phyloP scores from a whole-genome alignment of 2,329 filamentous ascomycete species.

The Fusarium guadeloupense region DNA sequence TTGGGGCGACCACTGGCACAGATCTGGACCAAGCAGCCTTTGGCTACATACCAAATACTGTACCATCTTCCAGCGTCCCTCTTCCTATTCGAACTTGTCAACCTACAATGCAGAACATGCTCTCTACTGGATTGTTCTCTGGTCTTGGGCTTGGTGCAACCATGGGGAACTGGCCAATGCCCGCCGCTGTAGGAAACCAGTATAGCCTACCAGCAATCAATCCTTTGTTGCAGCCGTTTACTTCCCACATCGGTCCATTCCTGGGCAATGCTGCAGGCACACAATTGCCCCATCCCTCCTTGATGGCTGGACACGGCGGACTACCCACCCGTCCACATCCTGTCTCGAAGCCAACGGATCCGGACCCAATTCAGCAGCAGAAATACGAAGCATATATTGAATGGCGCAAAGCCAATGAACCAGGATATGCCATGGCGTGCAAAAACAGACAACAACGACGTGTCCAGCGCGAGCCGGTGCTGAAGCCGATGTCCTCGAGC shows the following conservation, averaged over 20 bases:
- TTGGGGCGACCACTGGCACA: background rate
- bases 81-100: background rate
- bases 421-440: slow-evolving; percentile 58
- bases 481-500: slow-evolving; percentile 1
- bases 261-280: background rate
- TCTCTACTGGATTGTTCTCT: slow-evolving; percentile 8
- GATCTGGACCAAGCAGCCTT: background rate
- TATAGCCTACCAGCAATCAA: background rate
- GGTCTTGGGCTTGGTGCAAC: slow-evolving; percentile 1
- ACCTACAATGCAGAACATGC: background rate
- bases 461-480: slow-evolving; percentile 40
- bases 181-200: slow-evolving; percentile 4
- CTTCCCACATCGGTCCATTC: slow-evolving; percentile 1
- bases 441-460: slow-evolving; percentile 55
- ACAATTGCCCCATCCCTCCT: slow-evolving; percentile 2
- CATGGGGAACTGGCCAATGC: background rate
- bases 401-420: slow-evolving; percentile 59
- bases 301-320: background rate
- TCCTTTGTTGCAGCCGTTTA: slow-evolving; percentile 4
- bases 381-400: slow-evolving; percentile 60
- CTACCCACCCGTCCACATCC: slow-evolving; percentile 19
- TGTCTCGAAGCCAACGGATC: slow-evolving; percentile 53
- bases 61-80: background rate
- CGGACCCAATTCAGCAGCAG: slow-evolving; percentile 54
- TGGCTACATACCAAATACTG: background rate